phyloP scores from a whole-genome alignment of 148 eudicot species.

The Silene conica region DNA sequence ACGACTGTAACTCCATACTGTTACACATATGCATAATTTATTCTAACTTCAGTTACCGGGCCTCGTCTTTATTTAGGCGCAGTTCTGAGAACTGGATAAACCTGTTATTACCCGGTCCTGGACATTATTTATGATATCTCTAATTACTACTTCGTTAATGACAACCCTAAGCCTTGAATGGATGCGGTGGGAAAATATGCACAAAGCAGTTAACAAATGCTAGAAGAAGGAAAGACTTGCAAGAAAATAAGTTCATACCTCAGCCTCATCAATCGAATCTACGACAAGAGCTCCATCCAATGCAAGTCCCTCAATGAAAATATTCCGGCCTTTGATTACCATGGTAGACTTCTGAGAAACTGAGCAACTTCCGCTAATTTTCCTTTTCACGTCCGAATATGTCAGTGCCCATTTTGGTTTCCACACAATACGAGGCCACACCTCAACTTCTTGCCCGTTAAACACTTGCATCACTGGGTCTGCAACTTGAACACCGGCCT shows the following conservation, averaged over 20 bases:
- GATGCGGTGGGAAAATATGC: background rate
- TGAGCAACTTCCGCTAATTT: conserved; percentile 53
- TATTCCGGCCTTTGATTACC: conserved; percentile 62
- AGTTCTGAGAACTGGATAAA: too few species aligned
- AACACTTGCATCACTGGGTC: conserved; percentile 55
- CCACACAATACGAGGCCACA: conserved; percentile 90
- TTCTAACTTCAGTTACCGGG: too few species aligned
- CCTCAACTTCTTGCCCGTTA: conserved; percentile 92
- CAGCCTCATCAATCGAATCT: conserved; percentile 60
- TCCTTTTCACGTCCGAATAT: conserved; percentile 63
- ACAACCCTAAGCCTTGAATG: background rate
- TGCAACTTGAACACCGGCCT: conserved; percentile 81
- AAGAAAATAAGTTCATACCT: conserved; percentile 41
- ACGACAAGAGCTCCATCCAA: conserved; percentile 84
- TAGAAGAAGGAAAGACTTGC: background rate
- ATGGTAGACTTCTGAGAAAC: conserved; percentile 72
- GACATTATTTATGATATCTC: background rate
- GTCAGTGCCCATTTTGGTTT: conserved; percentile 89
- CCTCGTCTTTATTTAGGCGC: too few species aligned
- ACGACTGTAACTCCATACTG: too few species aligned
- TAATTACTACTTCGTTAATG: background rate
- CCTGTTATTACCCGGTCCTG: background rate
- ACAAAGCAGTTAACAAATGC: background rate
- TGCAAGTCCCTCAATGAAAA: conserved; percentile 58
- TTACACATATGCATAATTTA: too few species aligned